Conservation (phyloP, 352 stramenopile genomes). For the Phytopythium litorale region DNA sequence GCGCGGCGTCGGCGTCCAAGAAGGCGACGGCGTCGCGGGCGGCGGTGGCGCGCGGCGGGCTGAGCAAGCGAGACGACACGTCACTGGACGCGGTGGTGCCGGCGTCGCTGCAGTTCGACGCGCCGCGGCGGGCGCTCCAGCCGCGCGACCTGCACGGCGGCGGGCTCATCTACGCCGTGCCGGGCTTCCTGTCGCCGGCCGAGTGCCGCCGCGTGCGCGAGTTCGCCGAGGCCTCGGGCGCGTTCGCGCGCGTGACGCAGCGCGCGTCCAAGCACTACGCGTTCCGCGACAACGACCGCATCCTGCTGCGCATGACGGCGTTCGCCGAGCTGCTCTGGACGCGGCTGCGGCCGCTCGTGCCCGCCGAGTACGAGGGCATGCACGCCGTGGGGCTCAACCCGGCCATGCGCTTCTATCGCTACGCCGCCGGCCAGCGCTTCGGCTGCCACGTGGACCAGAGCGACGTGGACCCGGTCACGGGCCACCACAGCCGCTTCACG, state of each 20-base stretch:
- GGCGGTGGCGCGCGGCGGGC: neutral
- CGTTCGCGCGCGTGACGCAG: slow-evolving; percentile 66
- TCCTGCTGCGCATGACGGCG: slow-evolving; percentile 53
- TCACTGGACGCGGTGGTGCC: slow-evolving; percentile 26
- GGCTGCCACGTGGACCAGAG: slow-evolving; percentile 84
- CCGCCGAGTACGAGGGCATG: slow-evolving; percentile 57
- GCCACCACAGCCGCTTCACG: slow-evolving; percentile 74
- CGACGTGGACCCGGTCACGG: slow-evolving; percentile 67
- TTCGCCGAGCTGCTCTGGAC: slow-evolving; percentile 70
- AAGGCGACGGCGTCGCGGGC: slow-evolving; percentile 2
- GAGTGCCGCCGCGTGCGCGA: slow-evolving; percentile 61
- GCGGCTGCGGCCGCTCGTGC: slow-evolving; percentile 52
- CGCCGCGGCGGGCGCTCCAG: slow-evolving; percentile 27
- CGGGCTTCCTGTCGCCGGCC: slow-evolving; percentile 49
- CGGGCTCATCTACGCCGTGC: slow-evolving; percentile 57
- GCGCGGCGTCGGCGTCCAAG: neutral
- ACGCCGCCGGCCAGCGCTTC: slow-evolving; percentile 64
- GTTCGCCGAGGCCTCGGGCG: slow-evolving; percentile 47
- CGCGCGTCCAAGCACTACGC: slow-evolving; percentile 57
- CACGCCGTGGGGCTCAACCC: slow-evolving; percentile 63
- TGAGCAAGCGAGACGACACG: slow-evolving; percentile 7
- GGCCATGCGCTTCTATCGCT: slow-evolving; percentile 75
- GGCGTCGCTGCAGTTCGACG: slow-evolving; percentile 42
- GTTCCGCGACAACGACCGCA: slow-evolving; percentile 75
- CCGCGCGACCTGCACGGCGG: slow-evolving; percentile 41